These are phyloP conservation scores for Galerina sulciceps DNA, from an alignment of 768 basidiomycete genomes.

Conservation along the genomic window DNA sequence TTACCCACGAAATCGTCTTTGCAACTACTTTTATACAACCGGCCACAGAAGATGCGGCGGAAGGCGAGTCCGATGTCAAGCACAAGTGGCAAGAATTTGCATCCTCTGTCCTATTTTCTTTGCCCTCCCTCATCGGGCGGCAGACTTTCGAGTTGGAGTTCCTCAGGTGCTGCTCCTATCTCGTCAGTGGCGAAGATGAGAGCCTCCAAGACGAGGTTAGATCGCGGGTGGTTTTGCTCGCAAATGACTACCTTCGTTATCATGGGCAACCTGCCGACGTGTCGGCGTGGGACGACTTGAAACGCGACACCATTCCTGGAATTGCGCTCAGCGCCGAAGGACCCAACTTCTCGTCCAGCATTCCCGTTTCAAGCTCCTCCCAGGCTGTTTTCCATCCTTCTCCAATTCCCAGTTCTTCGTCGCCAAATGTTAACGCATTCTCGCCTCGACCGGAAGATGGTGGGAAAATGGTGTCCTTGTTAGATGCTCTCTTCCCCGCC, in stretches of 20 bases:
- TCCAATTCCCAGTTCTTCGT: constrained; percentile 43
- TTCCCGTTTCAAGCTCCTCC: constrained; percentile 52
- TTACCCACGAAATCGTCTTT: constrained; percentile 83
- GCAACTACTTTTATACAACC: constrained; percentile 56
- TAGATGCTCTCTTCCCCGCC: constrained; percentile 42
- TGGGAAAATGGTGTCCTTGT: constrained; percentile 43
- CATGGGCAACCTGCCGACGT: constrained; percentile 57
- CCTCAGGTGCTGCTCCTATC: constrained; percentile 64
- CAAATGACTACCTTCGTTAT: constrained; percentile 63
- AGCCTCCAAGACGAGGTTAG: constrained; percentile 42
- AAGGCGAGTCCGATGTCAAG: constrained; percentile 21
- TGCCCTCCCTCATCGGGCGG: constrained; percentile 61
- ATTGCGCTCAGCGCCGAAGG: constrained; percentile 32
- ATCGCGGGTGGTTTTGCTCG: constrained; percentile 64
- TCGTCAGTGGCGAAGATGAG: constrained; percentile 60
- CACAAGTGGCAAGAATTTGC: constrained; percentile 65
- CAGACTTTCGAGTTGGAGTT: constrained; percentile 73
- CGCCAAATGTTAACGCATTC: constrained; percentile 53
- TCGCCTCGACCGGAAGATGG: constrained; percentile 56
- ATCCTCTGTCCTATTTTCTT: constrained; percentile 58
- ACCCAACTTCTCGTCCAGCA: constrained; percentile 22
- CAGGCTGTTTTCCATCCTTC: constrained; percentile 58
- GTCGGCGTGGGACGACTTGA: constrained; percentile 62
- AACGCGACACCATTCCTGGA: constrained; percentile 52
- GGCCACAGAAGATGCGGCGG: constrained; percentile 17